Base-by-base conservation (phyloP, 257 asterid species). In the Capsicum chinense region DNA sequence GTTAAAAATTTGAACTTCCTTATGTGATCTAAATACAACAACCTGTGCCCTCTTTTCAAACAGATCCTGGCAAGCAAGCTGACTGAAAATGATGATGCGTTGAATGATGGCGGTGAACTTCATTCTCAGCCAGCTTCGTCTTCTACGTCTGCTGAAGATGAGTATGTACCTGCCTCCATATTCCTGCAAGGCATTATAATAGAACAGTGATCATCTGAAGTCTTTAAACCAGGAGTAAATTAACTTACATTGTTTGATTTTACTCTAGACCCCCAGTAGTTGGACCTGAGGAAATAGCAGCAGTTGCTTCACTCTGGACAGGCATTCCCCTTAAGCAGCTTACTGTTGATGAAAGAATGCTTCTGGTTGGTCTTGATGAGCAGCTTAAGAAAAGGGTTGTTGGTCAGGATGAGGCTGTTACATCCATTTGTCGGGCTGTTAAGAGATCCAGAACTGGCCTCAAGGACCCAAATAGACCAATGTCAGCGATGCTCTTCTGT, bases 401-500 rank as follows among this genome's bases (percentile, higher is more conserved):
- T 86, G 99, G 99, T 82, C 99, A 96, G 92, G 97, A 96, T 85
- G 99, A 96, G 88, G 99, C 99, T 80, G 95, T 96, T 81, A 83
- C 92, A 85, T 94, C 98, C 87, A 93, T 94, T 89, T 87, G 91
- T 85, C 98, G 98, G 80, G 98, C 99, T 85, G 97, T 96, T 88
- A 96, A 94, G 90, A 91, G 98, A 93, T 94, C 99, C 80, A 91
- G 99, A 79, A 98, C 94, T 84, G 99, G 99, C 76, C 84, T 96
- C 86, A 96, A 95, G 87, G 94, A 96, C 86, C 99, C 98, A 26
- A 88, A 93, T 84, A 92, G 98, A 89, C 99, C 99, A 85, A 96
- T 96, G 84, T 98, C 98, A 50, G 95, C 98, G 56, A 92, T 96
- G 95, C 98, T 96, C 87, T 96, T 96, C 90, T 96, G 99, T 91